Conservation (phyloP, 2,329 filamentous ascomycete genomes). For the Aspergillus pseudoterreus region DNA sequence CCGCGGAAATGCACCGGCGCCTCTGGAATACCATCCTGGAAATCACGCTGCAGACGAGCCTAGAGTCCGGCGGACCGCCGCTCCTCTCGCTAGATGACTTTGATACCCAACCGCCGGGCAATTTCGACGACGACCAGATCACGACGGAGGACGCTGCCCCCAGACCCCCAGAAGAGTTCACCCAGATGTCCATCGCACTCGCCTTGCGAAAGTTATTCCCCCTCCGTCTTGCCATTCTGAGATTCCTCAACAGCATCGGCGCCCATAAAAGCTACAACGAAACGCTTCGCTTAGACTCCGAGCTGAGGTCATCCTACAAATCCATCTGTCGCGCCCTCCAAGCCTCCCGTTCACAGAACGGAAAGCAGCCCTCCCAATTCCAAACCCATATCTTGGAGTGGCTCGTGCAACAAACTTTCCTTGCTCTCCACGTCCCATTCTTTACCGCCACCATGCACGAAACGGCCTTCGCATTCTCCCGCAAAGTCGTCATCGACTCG, state of each 20-base stretch:
- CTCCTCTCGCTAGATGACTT: conserved; percentile 34
- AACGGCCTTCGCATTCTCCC: conserved; percentile 45
- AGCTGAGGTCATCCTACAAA: conserved; percentile 46
- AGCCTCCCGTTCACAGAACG: conserved; percentile 1
- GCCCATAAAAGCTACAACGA: conserved; percentile 21
- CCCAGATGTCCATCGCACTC: conserved; percentile 33
- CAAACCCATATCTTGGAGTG: conserved; percentile 21
- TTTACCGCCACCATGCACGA: conserved; percentile 19
- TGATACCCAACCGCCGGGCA: conserved; percentile 35
- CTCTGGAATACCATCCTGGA: conserved; percentile 35
- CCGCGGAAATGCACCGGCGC: conserved; percentile 25
- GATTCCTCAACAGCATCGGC: conserved; percentile 23
- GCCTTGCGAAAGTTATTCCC: conserved; percentile 36
- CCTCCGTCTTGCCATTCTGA: conserved; percentile 33
- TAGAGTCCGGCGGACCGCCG: conserved; percentile 34
- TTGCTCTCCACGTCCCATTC: conserved; percentile 28
- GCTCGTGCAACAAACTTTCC: conserved; percentile 25
- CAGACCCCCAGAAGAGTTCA: conserved; percentile 26
- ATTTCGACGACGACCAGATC: conserved; percentile 42
- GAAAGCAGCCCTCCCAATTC: conserved; percentile 13
- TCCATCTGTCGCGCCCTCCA: conserved; percentile 30
- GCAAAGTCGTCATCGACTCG: conserved; percentile 48
- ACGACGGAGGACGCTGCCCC: conserved; percentile 21
- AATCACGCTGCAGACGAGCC: conserved; percentile 33
- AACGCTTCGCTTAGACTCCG: conserved; percentile 34